phyloP scores from a whole-genome alignment of 352 stramenopile species.

The Pythium insidiosum region DNA sequence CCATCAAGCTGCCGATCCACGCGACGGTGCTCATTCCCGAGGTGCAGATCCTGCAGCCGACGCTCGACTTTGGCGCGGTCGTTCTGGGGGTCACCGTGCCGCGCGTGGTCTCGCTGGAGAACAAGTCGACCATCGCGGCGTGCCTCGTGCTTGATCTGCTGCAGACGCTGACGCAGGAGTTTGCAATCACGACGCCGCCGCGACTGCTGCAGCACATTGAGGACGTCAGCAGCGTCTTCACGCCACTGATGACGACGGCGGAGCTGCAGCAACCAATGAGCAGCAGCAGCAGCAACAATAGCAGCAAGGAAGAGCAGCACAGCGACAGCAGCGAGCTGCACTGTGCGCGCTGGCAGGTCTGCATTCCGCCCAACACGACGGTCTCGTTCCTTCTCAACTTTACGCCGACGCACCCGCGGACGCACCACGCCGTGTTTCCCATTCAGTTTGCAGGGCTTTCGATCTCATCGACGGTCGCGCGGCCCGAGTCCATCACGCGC shows the following conservation, averaged over 20 bases:
- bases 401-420: conserved; percentile 30
- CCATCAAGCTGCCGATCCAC: conserved; percentile 50
- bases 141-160: conserved; percentile 71
- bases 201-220: conserved; percentile 47
- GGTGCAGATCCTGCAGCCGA: conserved; percentile 38
- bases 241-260: conserved; percentile 28
- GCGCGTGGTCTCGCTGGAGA: conserved; percentile 61
- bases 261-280: background rate
- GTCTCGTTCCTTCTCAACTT: conserved; percentile 75
- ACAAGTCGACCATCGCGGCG: conserved; percentile 73
- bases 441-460: conserved; percentile 63
- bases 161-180: conserved; percentile 41
- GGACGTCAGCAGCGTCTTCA: conserved; percentile 78
- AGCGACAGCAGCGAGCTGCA: too few relatives aligned
- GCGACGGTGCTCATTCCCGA: conserved; percentile 74
- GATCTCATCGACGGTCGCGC: conserved; percentile 7
- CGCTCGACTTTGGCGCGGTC: conserved; percentile 74
- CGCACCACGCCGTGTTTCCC: conserved; percentile 57
- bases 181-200: conserved; percentile 43
- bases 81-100: conserved; percentile 68
- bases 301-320: conserved; percentile 3
- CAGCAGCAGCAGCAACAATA: background rate
- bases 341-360: conserved; percentile 65
- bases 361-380: conserved; percentile 52
- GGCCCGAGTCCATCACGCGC: conserved; percentile 25